Percentiles rank a stretch among this genome's conserved stretches.
Evolutionary conservation across 116 monocot species (phyloP).

Genomic region (Dioscorea cayenensis): DNA sequence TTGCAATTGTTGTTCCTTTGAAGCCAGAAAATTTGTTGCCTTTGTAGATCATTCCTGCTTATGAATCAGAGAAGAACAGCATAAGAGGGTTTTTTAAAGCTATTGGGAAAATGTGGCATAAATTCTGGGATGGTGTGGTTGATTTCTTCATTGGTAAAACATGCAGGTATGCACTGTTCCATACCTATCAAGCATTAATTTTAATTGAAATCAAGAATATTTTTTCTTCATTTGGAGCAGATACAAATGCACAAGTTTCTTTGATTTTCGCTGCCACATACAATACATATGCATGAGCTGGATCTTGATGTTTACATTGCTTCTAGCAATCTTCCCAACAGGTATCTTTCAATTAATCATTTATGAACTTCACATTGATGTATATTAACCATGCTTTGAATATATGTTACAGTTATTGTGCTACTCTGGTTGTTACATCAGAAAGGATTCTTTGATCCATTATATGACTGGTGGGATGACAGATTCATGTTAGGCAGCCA

Average conservation of each 20-base stretch:
- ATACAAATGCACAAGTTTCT: slow-evolving; percentile 79
- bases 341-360: slow-evolving; percentile 25
- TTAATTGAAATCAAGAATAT: background rate
- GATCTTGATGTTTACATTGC: slow-evolving; percentile 57
- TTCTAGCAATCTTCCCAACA: slow-evolving; percentile 68
- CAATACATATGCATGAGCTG: slow-evolving; percentile 80
- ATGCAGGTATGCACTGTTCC: slow-evolving; percentile 55
- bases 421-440: slow-evolving; percentile 85
- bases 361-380: background rate
- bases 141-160: slow-evolving; percentile 85
- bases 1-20: too few species aligned
- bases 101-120: slow-evolving; percentile 37
- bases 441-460: slow-evolving; percentile 83
- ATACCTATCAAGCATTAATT: background rate
- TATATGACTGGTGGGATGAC: slow-evolving; percentile 76
- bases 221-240: slow-evolving; percentile 23
- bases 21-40: background rate
- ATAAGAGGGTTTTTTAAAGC: slow-evolving; percentile 54
- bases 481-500: slow-evolving; percentile 3
- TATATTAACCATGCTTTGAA: background rate
- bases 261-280: slow-evolving; percentile 75
- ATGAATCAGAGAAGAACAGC: slow-evolving; percentile 32
- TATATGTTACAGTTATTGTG: slow-evolving; percentile 35
- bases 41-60: slow-evolving; percentile 41
- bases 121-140: slow-evolving; percentile 43